A percentile compares a stretch with the other conserved stretches of the same genome.
These are phyloP conservation scores for Colletotrichum eremochloae DNA, from an alignment of 2,329 filamentous ascomycete genomes.

Conservation along the genomic window DNA sequence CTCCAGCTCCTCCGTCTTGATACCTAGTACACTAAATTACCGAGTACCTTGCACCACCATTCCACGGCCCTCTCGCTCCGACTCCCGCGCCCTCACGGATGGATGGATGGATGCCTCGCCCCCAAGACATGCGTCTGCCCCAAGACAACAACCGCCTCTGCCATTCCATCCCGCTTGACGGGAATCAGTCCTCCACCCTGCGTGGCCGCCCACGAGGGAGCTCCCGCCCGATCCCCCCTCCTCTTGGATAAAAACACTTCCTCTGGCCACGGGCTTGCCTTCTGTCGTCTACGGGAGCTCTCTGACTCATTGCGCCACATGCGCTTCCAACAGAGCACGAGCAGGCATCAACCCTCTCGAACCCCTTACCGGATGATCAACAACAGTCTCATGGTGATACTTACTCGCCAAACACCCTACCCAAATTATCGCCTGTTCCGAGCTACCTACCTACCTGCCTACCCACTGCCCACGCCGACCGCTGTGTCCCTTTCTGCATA, in stretches of 20 bases:
- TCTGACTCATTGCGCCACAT: constrained; percentile 1
- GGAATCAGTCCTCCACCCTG: constrained; percentile 3
- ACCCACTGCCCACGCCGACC: not conserved
- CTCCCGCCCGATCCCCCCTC: not conserved
- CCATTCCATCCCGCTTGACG: constrained; percentile 26
- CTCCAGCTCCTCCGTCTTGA: too few species aligned
- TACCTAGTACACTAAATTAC: too few species aligned
- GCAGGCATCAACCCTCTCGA: constrained; percentile 20
- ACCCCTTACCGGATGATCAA: constrained; percentile 10
- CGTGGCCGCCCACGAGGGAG: constrained; percentile 1
- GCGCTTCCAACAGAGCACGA: constrained; percentile 11
- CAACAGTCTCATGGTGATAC: constrained; percentile 33
- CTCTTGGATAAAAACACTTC: constrained; percentile 1
- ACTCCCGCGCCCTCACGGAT: constrained; percentile 26
- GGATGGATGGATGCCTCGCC: constrained; percentile 3
- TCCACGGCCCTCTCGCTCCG: constrained; percentile 17
- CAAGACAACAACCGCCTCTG: constrained; percentile 33
- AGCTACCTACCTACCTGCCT: not conserved
- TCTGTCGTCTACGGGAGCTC: not conserved
- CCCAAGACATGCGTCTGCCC: constrained; percentile 4
- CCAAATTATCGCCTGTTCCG: not conserved
- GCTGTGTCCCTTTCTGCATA: not conserved
- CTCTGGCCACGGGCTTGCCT: not conserved
- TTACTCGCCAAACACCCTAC: not conserved
- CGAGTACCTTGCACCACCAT: not conserved